phyloP scores from a whole-genome alignment of 2,329 filamentous ascomycete genomes.

The Talaromyces verruculosus region DNA sequence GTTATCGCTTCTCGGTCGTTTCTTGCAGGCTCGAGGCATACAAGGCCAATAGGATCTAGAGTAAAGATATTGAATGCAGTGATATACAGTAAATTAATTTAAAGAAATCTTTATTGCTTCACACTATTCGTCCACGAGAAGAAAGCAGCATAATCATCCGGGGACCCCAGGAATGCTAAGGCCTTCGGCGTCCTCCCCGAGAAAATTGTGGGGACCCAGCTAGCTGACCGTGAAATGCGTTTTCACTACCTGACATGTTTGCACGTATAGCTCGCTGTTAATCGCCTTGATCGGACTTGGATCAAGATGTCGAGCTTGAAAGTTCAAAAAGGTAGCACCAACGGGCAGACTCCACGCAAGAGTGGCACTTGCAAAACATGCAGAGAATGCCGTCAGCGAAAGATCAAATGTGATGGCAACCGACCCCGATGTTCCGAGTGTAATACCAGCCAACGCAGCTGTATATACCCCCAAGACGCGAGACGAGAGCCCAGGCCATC shows the following conservation, averaged over 20 bases:
- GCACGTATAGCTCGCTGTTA: not conserved
- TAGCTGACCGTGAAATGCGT: not conserved
- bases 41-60: not conserved
- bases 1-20: not conserved
- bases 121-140: not conserved
- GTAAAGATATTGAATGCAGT: not conserved
- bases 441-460: slow-evolving; percentile 30
- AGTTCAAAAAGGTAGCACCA: not conserved
- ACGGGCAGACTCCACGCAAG: not conserved
- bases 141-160: not conserved
- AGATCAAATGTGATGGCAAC: slow-evolving; percentile 38
- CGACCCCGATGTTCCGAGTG: slow-evolving; percentile 38
- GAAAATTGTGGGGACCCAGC: not conserved
- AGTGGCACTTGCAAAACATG: slow-evolving; percentile 28
- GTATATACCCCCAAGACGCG: slow-evolving; percentile 39
- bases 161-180: not conserved
- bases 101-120: too few relatives aligned
- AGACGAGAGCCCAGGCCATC: not conserved
- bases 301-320: not conserved
- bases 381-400: slow-evolving; percentile 39
- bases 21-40: not conserved
- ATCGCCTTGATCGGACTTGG: not conserved
- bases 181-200: not conserved
- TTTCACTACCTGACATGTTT: not conserved
- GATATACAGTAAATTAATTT: too few relatives aligned